A percentile compares a stretch with the other conserved stretches of the same genome.
phyloP scores from a whole-genome alignment of 2,329 filamentous ascomycete species.

The Xylaria sp. region DNA sequence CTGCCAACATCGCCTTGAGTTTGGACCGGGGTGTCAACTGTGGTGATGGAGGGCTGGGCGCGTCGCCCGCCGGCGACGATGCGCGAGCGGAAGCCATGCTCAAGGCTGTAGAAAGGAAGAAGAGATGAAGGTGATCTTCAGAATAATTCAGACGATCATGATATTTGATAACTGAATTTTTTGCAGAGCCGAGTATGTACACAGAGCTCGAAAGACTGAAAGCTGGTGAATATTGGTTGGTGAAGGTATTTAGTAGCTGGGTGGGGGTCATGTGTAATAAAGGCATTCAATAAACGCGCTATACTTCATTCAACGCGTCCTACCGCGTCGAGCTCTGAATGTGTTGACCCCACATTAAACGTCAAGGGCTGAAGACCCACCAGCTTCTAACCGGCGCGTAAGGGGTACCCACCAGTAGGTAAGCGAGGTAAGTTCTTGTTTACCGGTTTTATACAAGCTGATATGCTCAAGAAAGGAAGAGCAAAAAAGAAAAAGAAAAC shows the following conservation, averaged over 20 bases:
- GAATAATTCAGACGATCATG: conserved; percentile 39
- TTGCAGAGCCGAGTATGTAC: conserved; percentile 1
- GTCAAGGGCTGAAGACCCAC: conserved; percentile 13
- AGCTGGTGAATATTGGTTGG: not conserved
- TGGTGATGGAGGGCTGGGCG: conserved; percentile 57
- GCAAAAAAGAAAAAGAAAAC: not conserved
- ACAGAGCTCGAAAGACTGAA: conserved; percentile 4
- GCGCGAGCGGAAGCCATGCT: conserved; percentile 63
- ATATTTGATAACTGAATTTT: conserved; percentile 18
- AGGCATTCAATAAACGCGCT: conserved; percentile 26
- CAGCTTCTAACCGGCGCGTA: not conserved
- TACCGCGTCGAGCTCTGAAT: conserved; percentile 36
- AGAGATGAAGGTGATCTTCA: conserved; percentile 18
- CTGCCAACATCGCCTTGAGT: conserved; percentile 63
- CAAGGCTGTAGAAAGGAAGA: conserved; percentile 30
- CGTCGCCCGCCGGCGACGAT: conserved; percentile 57
- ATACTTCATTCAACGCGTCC: conserved; percentile 27
- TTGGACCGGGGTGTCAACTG: conserved; percentile 65
- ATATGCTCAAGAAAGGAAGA: not conserved
- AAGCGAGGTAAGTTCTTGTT: no score
- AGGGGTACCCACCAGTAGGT: not conserved
- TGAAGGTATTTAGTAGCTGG: not conserved
- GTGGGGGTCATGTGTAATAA: conserved; percentile 24
- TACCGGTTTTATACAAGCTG: no score
- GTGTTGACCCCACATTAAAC: conserved; percentile 26